phyloP scores from a whole-genome alignment of 2,329 filamentous ascomycete species.

The Cercospora sp. region DNA sequence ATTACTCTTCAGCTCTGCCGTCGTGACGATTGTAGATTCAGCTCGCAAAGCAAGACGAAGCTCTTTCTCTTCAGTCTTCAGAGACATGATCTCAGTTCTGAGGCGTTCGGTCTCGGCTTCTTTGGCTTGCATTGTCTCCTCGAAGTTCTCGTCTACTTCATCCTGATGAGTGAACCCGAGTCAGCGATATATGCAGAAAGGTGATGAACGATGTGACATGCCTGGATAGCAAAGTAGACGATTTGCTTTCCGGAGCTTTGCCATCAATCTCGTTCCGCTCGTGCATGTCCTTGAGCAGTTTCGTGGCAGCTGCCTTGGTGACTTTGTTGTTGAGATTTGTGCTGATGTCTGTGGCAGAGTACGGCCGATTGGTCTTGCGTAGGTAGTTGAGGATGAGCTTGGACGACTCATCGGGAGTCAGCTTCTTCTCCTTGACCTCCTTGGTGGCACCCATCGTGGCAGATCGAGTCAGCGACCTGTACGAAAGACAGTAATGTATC shows the following conservation, averaged over 20 bases:
- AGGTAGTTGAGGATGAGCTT: conserved; percentile 37
- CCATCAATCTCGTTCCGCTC: conserved; percentile 61
- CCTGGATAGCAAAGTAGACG: conserved; percentile 60
- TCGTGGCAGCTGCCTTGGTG: conserved; percentile 56
- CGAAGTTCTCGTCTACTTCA: conserved; percentile 49
- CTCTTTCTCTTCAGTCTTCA: conserved; percentile 52
- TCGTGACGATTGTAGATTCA: conserved; percentile 53
- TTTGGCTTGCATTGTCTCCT: conserved; percentile 53
- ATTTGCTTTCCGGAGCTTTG: conserved; percentile 61
- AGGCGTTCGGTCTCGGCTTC: conserved; percentile 52
- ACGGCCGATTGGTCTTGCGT: conserved; percentile 38
- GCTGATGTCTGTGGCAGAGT: conserved; percentile 41
- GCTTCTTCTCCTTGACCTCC: conserved; percentile 33
- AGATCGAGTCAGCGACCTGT: background rate
- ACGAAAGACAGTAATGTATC: background rate
- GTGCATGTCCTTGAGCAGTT: conserved; percentile 63
- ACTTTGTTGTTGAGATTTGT: conserved; percentile 41
- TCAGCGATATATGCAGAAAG: background rate
- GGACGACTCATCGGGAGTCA: conserved; percentile 36
- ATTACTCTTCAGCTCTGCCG: conserved; percentile 50
- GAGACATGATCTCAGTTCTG: conserved; percentile 46
- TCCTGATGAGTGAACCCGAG: conserved; percentile 45
- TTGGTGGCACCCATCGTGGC: conserved; percentile 38
- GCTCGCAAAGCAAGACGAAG: conserved; percentile 51
- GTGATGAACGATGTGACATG: conserved; percentile 24